Percentiles rank a stretch among this genome's conserved stretches.
Evolutionary conservation across 2,329 filamentous ascomycete genomes (phyloP).

Genomic region (Colletotrichum spinosum): DNA sequence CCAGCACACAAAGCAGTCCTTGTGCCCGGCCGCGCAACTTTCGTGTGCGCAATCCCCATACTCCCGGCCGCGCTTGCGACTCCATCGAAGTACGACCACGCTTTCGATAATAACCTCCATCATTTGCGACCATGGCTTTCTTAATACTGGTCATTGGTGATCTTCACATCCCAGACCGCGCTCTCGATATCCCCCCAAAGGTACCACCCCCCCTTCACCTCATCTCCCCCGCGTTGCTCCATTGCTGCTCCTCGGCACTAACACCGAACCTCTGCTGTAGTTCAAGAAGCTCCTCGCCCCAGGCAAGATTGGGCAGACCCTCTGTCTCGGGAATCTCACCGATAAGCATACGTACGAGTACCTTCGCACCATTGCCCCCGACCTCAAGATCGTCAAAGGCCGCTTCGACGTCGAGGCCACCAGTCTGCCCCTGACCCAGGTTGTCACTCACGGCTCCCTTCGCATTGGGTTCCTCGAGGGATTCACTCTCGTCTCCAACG

Average conservation of each 20-base stretch:
- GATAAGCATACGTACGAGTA: slow-evolving; percentile 86
- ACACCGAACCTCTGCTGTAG: slow-evolving; percentile 52
- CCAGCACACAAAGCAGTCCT: too few species aligned
- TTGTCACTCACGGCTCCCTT: slow-evolving; percentile 73
- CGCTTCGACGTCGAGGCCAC: slow-evolving; percentile 76
- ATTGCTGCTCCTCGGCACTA: slow-evolving; percentile 27
- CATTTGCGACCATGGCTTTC: slow-evolving; percentile 77
- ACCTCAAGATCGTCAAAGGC: slow-evolving; percentile 77
- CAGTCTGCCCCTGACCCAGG: slow-evolving; percentile 72
- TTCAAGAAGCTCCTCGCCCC: slow-evolving; percentile 88
- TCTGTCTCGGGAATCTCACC: slow-evolving; percentile 84
- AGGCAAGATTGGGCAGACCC: slow-evolving; percentile 84
- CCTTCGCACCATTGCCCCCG: slow-evolving; percentile 78
- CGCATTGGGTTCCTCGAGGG: slow-evolving; percentile 76
- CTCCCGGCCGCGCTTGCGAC: slow-evolving; percentile 7
- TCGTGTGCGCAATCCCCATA: slow-evolving; percentile 1
- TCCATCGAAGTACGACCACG: slow-evolving; percentile 6
- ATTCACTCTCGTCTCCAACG: slow-evolving; percentile 75
- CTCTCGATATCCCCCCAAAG: slow-evolving; percentile 91
- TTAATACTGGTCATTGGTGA: slow-evolving; percentile 93
- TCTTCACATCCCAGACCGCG: slow-evolving; percentile 92
- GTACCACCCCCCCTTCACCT: slow-evolving; percentile 56
- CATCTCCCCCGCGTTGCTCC: slow-evolving; percentile 21
- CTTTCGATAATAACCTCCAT: background rate
- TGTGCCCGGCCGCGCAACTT: slow-evolving; percentile 15